phyloP scores from a whole-genome alignment of 2,329 filamentous ascomycete genomes.

The Aureobasidium namibiae region DNA sequence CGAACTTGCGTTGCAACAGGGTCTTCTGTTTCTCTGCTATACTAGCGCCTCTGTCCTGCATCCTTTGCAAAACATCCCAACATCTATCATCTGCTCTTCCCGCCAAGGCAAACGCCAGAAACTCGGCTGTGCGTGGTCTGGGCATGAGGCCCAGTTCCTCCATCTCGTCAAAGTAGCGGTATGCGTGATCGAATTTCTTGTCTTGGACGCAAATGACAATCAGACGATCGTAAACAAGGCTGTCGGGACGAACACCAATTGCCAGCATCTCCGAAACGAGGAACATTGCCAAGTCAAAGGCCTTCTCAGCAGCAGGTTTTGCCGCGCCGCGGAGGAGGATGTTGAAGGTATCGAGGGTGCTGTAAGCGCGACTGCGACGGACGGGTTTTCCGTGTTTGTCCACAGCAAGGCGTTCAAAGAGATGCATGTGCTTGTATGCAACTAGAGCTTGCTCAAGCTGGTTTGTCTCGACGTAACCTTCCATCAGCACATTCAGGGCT shows the following conservation, averaged over 20 bases:
- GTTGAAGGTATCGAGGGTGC: constrained; percentile 52
- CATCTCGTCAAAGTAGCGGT: constrained; percentile 28
- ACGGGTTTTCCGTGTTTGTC: background rate
- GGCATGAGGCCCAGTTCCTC: constrained; percentile 23
- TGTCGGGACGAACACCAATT: constrained; percentile 45
- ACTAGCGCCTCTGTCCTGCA: constrained; percentile 17
- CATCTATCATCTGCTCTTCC: constrained; percentile 22
- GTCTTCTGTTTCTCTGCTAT: background rate
- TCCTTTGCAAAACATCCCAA: constrained; percentile 27
- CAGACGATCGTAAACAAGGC: constrained; percentile 54
- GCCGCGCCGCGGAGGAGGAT: constrained; percentile 33
- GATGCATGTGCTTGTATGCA: constrained; percentile 54
- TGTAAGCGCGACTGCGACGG: constrained; percentile 19
- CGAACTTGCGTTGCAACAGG: background rate
- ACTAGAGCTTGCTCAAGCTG: constrained; percentile 46
- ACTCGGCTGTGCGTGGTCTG: constrained; percentile 12
- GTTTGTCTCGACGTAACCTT: constrained; percentile 38
- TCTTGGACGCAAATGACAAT: constrained; percentile 45
- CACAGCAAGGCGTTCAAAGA: constrained; percentile 22
- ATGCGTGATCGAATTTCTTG: constrained; percentile 22
- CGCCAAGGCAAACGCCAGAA: constrained; percentile 21
- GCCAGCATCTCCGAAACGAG: constrained; percentile 54
- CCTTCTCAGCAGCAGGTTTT: constrained; percentile 19
- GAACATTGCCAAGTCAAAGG: constrained; percentile 52
- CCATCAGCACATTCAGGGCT: constrained; percentile 44